A percentile compares a stretch with the other conserved stretches of the same genome.
These are phyloP conservation scores for Penicillium ucsense DNA, from an alignment of 495 filamentous ascomycete genomes.

Conservation along the genomic window DNA sequence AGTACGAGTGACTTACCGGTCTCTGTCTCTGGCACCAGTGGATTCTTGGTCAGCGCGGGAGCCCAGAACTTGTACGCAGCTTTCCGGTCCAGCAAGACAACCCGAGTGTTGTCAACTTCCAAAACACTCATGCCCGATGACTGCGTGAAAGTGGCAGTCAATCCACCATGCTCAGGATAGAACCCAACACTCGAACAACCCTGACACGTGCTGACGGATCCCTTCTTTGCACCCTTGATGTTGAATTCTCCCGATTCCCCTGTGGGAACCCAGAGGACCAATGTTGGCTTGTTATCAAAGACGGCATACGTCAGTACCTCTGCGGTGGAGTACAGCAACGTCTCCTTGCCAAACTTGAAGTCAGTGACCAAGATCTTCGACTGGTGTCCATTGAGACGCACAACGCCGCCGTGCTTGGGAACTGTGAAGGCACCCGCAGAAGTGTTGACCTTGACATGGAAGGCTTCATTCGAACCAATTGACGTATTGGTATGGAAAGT, in stretches of 20 bases:
- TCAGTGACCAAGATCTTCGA: conserved; percentile 54
- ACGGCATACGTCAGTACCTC: conserved; percentile 46
- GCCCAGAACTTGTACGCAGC: conserved; percentile 49
- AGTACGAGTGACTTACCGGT: conserved; percentile 21
- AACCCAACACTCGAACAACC: conserved; percentile 32
- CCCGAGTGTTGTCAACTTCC: conserved; percentile 33
- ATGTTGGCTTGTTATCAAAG: conserved; percentile 35
- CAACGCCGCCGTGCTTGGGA: conserved; percentile 24
- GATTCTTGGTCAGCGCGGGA: conserved; percentile 42
- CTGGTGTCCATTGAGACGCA: conserved; percentile 47
- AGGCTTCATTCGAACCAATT: conserved; percentile 33
- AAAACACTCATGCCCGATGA: conserved; percentile 36
- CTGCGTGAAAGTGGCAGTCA: conserved; percentile 36
- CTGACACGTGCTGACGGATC: conserved; percentile 19
- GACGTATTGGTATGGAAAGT: conserved; percentile 42
- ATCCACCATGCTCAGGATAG: conserved; percentile 17
- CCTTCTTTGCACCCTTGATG: conserved; percentile 35
- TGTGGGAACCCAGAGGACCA: conserved; percentile 44
- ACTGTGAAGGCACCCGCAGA: conserved; percentile 42
- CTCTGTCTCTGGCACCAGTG: conserved; percentile 34
- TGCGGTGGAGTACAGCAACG: conserved; percentile 49
- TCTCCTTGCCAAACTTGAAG: conserved; percentile 40
- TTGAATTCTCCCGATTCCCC: conserved; percentile 47
- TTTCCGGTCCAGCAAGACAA: conserved; percentile 42
- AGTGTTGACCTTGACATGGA: conserved; percentile 44